Conservation (phyloP, 805 yeast genomes). For the Candida qinlingensis region DNA sequence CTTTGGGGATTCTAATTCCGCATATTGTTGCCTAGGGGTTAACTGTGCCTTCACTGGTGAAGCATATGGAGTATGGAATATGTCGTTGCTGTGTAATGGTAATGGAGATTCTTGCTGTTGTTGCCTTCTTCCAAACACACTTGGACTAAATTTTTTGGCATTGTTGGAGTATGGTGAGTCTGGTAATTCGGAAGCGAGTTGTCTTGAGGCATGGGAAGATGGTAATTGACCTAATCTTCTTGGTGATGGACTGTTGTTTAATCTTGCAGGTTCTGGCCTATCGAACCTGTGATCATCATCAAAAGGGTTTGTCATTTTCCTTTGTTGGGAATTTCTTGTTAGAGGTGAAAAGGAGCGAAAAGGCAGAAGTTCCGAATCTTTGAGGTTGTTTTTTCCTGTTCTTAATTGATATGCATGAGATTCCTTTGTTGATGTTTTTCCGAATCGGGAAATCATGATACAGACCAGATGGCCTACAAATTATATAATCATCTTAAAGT, state of each 20-base stretch:
- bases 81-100: slow-evolving; percentile 10
- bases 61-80: slow-evolving; percentile 21
- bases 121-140: slow-evolving; percentile 31
- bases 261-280: slow-evolving; percentile 20
- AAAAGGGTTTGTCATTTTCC: slow-evolving; percentile 23
- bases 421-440: slow-evolving; percentile 20
- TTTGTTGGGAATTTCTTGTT: neutral
- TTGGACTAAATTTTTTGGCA: slow-evolving; percentile 26
- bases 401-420: neutral
- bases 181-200: slow-evolving; percentile 3
- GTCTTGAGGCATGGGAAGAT: slow-evolving; percentile 6
- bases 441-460: slow-evolving; percentile 11
- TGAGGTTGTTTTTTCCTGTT: neutral
- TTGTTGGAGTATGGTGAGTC: neutral
- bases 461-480: no score
- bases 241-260: slow-evolving; percentile 19
- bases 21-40: slow-evolving; percentile 62
- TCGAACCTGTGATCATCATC: slow-evolving; percentile 22
- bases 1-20: slow-evolving; percentile 67
- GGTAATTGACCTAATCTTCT: slow-evolving; percentile 9
- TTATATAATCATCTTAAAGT: neutral
- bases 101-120: slow-evolving; percentile 9
- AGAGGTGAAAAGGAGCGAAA: neutral
- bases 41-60: slow-evolving; percentile 33
- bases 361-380: neutral